Percentiles rank a stretch among this genome's conserved stretches.
These are phyloP conservation scores for Strobilomyces dryophilus DNA, from an alignment of 768 basidiomycete genomes.

Conservation along the genomic window DNA sequence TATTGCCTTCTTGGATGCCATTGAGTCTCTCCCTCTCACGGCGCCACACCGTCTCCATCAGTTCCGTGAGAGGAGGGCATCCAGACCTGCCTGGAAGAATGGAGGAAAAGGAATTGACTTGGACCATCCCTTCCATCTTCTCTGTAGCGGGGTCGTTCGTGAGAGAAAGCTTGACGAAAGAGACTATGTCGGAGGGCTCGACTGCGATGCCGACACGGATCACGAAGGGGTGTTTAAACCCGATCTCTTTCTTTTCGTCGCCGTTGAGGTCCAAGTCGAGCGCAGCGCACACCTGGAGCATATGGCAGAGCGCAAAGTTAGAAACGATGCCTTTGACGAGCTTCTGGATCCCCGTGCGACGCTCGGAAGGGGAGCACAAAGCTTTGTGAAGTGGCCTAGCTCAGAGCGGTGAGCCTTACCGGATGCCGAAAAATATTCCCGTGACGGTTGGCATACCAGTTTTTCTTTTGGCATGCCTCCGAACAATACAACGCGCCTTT, in stretches of 20 bases:
- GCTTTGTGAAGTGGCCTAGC: slow-evolving; percentile 9
- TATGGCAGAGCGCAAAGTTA: slow-evolving; percentile 4
- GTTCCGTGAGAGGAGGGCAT: slow-evolving; percentile 5
- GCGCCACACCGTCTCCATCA: slow-evolving; percentile 8
- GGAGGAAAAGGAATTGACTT: slow-evolving; percentile 11
- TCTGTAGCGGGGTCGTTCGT: slow-evolving; percentile 2
- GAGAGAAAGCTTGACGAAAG: slow-evolving; percentile 7
- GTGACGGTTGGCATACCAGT: slow-evolving; percentile 5
- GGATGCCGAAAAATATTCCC: no score
- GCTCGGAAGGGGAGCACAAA: slow-evolving; percentile 10
- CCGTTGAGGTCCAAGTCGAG: slow-evolving; percentile 9
- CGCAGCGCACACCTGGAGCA: slow-evolving; percentile 11
- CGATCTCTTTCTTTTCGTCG: background rate
- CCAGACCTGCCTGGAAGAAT: slow-evolving; percentile 6
- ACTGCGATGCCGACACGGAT: slow-evolving; percentile 12
- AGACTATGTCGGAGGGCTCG: slow-evolving; percentile 7
- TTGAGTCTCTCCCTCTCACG: background rate
- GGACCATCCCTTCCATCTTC: slow-evolving; percentile 12
- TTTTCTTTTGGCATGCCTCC: slow-evolving; percentile 20
- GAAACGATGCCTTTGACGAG: slow-evolving; percentile 8
- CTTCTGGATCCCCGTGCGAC: slow-evolving; percentile 13
- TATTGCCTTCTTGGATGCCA: background rate
- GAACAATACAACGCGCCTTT: slow-evolving; percentile 21
- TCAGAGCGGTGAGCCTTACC: background rate
- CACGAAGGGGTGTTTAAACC: slow-evolving; percentile 14